phyloP scores from a whole-genome alignment of 1,139 yeast species.

The Chernovozyma sophiae-reginae region DNA sequence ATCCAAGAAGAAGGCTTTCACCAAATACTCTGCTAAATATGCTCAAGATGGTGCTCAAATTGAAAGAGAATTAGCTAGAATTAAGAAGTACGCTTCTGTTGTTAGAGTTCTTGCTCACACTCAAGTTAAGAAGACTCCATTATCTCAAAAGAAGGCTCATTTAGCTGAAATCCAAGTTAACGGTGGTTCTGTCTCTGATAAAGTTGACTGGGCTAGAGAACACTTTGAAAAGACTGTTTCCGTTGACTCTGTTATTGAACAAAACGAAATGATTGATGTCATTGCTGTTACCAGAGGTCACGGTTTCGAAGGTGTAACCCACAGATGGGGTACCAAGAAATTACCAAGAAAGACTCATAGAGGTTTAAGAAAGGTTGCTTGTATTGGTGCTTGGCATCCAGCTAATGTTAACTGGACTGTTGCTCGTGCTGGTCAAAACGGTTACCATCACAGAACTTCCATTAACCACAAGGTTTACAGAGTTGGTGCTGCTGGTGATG shows the following conservation, averaged over 20 bases:
- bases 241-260: conserved; percentile 94
- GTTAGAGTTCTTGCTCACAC: conserved; percentile 99
- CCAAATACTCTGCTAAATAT: conserved; percentile 99
- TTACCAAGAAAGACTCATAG: conserved; percentile 99
- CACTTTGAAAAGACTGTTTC: conserved; percentile 99
- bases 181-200: conserved; percentile 98
- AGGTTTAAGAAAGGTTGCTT: conserved; percentile 99
- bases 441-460: conserved; percentile 99
- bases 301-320: conserved; percentile 99
- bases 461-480: conserved; percentile 99
- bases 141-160: conserved; percentile 99
- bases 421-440: conserved; percentile 99
- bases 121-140: conserved; percentile 99
- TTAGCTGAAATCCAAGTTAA: conserved; percentile 98
- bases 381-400: conserved; percentile 99
- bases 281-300: conserved; percentile 99
- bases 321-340: conserved; percentile 99
- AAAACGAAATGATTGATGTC: conserved; percentile 97
- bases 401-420: conserved; percentile 99
- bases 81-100: conserved; percentile 95
- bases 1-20: conserved; percentile 99
- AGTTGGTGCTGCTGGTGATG: conserved; percentile 95
- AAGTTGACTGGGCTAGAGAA: conserved; percentile 98
- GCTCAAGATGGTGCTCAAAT: conserved; percentile 85
- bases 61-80: conserved; percentile 97